Percentiles rank a stretch among this genome's conserved stretches.
These are phyloP conservation scores for Salix dunnii DNA, from an alignment of 345 rosid species.

Conservation along the genomic window DNA sequence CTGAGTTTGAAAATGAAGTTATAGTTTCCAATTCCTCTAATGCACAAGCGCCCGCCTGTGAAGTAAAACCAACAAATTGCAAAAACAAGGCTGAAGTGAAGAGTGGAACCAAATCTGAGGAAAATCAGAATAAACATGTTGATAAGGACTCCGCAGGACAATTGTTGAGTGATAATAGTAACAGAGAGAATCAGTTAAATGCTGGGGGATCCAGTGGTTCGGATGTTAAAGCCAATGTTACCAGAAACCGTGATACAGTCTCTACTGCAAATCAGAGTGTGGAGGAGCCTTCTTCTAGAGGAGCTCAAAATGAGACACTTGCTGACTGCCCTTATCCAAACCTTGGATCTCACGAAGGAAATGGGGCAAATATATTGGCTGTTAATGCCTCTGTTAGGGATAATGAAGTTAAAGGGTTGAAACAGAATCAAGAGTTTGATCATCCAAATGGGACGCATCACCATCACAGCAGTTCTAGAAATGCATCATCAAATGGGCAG, in stretches of 20 bases:
- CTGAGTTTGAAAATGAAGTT: conserved; percentile 12
- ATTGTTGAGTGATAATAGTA: conserved; percentile 35
- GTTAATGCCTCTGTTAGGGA: conserved; percentile 30
- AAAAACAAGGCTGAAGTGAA: conserved; percentile 43
- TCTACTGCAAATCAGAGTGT: conserved; percentile 40
- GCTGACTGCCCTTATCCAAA: conserved; percentile 19
- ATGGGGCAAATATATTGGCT: conserved; percentile 22
- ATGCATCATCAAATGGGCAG: conserved; percentile 48
- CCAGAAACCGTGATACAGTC: conserved; percentile 32
- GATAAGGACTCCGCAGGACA: conserved; percentile 42
- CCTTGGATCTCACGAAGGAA: conserved; percentile 36
- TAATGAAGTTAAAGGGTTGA: conserved; percentile 38
- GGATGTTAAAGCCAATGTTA: conserved; percentile 42
- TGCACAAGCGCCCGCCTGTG: conserved; percentile 33
- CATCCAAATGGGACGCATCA: conserved; percentile 46
- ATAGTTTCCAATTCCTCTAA: conserved; percentile 35
- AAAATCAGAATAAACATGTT: conserved; percentile 39
- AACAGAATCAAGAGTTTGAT: conserved; percentile 41
- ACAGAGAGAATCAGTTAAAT: conserved; percentile 36
- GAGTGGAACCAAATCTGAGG: conserved; percentile 29
- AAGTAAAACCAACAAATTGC: conserved; percentile 39
- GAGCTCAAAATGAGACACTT: conserved; percentile 39
- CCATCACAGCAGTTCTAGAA: conserved; percentile 41
- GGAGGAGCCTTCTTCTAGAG: conserved; percentile 38
- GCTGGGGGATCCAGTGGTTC: conserved; percentile 32